Evolutionary conservation across 495 filamentous ascomycete genomes (phyloP), one percentile per base, ranked within the genome.

Genomic region (Aspergillus mulundensis): DNA sequence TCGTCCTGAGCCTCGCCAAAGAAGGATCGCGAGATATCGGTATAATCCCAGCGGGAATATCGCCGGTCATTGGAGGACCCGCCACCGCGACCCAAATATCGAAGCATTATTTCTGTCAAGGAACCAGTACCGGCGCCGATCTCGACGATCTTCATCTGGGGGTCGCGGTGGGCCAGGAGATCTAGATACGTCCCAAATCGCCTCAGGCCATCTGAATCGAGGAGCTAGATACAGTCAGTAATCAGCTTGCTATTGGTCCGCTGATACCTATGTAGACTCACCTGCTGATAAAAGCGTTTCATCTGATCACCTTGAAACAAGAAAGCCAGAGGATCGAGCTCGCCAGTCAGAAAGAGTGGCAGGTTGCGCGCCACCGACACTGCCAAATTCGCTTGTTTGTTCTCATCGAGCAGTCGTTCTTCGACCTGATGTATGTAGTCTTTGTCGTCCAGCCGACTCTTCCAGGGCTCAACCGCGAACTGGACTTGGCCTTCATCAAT

Each of bases 41-140:
- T 50, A 5, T 20, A 50, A 7, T 30, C 47, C 12, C 42, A 57
- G 7, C 32, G 12, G 16, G 23, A 4, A 50, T 43, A 36, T 2
- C 47, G 24, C 7, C 14, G 20, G 16, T 25, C 19, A 3, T 21
- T 44, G 7, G 18, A 1, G 41, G 7, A 4, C 21, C 23, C 41
- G 23, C 7, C 11, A 14, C 19, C 41, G 3, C 18, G 19, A 19
- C 19, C 21, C 7, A 40, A 21, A n/a, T 15, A 43, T 8, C 15
- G 8, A n/a, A 41, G 40, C 2, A 40, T 20, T 0, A 21, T 14
- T 14, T 32, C 20, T 1, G 46, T 45, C 32, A 53, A 19, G 10
- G 36, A 15, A 3, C 54, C 54, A 2, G 34, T 50, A 7, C 54
- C 54, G 5, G 45, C 54, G 2, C 54, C 54, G 7, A 57, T 8